A percentile compares a stretch with the other conserved stretches of the same genome.
These are phyloP conservation scores for Ustilago trichophora DNA, from an alignment of 1,284 basidiomycete species.

Conservation along the genomic window DNA sequence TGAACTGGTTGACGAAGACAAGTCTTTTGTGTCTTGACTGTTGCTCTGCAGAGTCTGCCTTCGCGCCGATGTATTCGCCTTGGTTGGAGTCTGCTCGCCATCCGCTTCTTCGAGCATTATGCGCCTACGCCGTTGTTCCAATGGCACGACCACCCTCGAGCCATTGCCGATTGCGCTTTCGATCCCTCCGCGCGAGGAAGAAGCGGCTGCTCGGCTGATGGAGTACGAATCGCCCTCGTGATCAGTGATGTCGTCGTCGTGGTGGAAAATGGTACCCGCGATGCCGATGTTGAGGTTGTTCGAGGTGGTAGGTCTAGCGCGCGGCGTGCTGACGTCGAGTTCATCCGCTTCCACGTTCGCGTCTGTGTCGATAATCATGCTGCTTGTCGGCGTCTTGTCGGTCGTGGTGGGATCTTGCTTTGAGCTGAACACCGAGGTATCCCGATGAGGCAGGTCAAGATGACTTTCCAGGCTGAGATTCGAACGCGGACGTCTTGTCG, in stretches of 20 bases:
- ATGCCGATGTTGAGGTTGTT: constrained; percentile 35
- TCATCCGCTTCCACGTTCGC: too few species aligned
- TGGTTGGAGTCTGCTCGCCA: constrained; percentile 42
- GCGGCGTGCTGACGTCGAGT: constrained; percentile 41
- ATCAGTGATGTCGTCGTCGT: constrained; percentile 35
- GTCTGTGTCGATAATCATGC: background rate
- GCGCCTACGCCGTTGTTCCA: constrained; percentile 21
- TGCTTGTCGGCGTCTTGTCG: background rate
- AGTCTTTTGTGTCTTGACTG: background rate
- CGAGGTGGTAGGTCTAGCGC: constrained; percentile 31
- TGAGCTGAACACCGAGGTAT: background rate
- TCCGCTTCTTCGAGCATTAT: constrained; percentile 19
- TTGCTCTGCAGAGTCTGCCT: background rate
- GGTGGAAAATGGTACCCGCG: constrained; percentile 36
- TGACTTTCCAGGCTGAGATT: background rate
- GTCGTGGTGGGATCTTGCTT: background rate
- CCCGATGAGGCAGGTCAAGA: background rate
- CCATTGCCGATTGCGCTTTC: background rate
- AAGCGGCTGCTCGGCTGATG: background rate
- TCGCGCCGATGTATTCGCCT: constrained; percentile 7
- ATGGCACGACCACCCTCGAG: constrained; percentile 15
- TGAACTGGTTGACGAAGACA: background rate
- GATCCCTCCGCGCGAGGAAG: background rate
- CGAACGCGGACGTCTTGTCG: constrained; percentile 15
- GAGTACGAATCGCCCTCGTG: constrained; percentile 12